Percentiles rank a stretch among this genome's conserved stretches.
Evolutionary conservation across 2,329 filamentous ascomycete species (phyloP).

Genomic region (Calycina herbarum): DNA sequence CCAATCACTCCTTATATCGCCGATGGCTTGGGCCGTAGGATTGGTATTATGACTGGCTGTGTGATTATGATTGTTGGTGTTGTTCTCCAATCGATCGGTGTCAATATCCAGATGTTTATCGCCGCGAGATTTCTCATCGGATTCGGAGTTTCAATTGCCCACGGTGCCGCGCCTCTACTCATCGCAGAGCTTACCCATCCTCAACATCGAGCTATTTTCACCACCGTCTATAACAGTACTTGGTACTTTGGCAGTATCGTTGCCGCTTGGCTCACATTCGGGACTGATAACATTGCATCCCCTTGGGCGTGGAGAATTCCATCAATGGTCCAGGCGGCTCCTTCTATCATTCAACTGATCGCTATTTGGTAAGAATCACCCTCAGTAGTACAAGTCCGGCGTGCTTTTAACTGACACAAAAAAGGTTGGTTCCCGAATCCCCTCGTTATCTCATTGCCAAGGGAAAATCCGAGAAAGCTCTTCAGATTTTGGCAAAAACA

Average conservation of each 20-base stretch:
- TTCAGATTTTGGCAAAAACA: slow-evolving; percentile 49
- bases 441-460: slow-evolving; percentile 44
- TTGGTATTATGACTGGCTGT: slow-evolving; percentile 48
- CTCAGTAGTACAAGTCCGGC: background rate
- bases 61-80: slow-evolving; percentile 48
- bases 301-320: slow-evolving; percentile 40
- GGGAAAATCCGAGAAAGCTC: slow-evolving; percentile 50
- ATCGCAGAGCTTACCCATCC: slow-evolving; percentile 50
- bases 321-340: slow-evolving; percentile 36
- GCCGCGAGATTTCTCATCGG: slow-evolving; percentile 42
- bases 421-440: slow-evolving; percentile 40
- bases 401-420: background rate
- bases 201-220: slow-evolving; percentile 49
- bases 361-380: slow-evolving; percentile 29
- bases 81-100: slow-evolving; percentile 42
- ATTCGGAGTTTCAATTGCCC: slow-evolving; percentile 38
- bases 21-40: slow-evolving; percentile 47
- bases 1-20: slow-evolving; percentile 49
- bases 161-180: slow-evolving; percentile 37
- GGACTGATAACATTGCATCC: slow-evolving; percentile 41
- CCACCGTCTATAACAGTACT: slow-evolving; percentile 48
- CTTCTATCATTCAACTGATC: slow-evolving; percentile 32
- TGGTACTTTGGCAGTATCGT: slow-evolving; percentile 48
- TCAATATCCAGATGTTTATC: slow-evolving; percentile 46
- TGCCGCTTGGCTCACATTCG: slow-evolving; percentile 48